These are phyloP conservation scores for Cytospora mali DNA, from an alignment of 2,329 filamentous ascomycete genomes.

Conservation along the genomic window DNA sequence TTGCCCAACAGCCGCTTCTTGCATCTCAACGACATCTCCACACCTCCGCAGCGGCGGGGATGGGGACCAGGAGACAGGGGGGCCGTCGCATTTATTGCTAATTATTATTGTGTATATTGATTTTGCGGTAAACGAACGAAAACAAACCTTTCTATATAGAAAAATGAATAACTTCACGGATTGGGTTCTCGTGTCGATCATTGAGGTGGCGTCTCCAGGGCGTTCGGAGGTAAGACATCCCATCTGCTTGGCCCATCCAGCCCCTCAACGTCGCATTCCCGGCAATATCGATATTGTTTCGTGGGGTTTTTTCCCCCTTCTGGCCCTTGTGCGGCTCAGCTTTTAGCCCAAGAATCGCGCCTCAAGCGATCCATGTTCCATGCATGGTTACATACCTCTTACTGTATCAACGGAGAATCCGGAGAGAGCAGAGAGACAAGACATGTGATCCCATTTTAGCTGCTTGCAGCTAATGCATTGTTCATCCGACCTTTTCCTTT, in stretches of 20 bases:
- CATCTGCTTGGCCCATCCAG: too few species aligned
- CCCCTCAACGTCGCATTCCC: neutral
- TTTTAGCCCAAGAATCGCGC: neutral
- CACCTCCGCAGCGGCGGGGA: neutral
- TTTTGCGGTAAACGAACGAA: neutral
- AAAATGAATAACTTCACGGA: neutral
- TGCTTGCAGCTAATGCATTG: constrained; percentile 27
- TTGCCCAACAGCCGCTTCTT: neutral
- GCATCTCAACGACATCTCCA: neutral
- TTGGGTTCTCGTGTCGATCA: neutral
- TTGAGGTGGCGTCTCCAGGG: neutral
- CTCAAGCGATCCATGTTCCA: neutral
- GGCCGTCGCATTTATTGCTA: too few species aligned
- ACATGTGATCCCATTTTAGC: constrained; percentile 11
- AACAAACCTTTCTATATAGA: neutral
- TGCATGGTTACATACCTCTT: too few species aligned
- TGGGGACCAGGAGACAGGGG: neutral
- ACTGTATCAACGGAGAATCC: constrained; percentile 12
- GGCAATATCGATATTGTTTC: neutral
- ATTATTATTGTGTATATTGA: too few species aligned
- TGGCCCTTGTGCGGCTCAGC: constrained; percentile 5
- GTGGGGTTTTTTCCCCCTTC: neutral
- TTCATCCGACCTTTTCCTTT: constrained; percentile 15
- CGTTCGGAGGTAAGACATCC: neutral
- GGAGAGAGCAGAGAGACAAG: constrained; percentile 1